phyloP scores from a whole-genome alignment of 2,329 filamentous ascomycete genomes.

The Aureobasidium subglaciale region DNA sequence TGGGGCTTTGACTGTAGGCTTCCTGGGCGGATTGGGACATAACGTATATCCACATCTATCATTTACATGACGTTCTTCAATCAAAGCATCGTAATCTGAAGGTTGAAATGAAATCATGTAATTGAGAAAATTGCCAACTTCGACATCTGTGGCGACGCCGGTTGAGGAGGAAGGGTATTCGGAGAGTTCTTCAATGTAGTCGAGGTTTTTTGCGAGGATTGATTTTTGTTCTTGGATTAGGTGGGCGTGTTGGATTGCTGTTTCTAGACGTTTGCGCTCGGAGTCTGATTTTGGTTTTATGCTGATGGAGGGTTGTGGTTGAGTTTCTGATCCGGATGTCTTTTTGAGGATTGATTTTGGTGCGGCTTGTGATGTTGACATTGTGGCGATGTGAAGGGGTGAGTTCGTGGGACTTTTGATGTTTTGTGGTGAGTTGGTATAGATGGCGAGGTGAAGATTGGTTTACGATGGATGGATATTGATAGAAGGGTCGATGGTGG shows the following conservation, averaged over 20 bases:
- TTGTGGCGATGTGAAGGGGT: background rate
- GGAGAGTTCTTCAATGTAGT: conserved; percentile 64
- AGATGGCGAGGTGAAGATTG: background rate
- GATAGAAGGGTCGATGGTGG: background rate
- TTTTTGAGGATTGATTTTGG: conserved; percentile 43
- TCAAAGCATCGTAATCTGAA: conserved; percentile 78
- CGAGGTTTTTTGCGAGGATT: conserved; percentile 65
- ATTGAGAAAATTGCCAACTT: conserved; percentile 58
- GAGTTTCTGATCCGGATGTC: conserved; percentile 17
- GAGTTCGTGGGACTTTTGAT: background rate
- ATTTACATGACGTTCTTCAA: conserved; percentile 82
- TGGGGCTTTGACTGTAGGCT: conserved; percentile 40
- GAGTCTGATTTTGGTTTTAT: conserved; percentile 23
- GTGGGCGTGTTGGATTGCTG: conserved; percentile 74
- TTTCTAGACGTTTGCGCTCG: conserved; percentile 43
- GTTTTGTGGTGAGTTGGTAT: background rate
- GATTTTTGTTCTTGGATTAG: conserved; percentile 78
- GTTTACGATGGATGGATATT: background rate
- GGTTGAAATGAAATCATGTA: conserved; percentile 72
- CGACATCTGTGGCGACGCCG: conserved; percentile 51
- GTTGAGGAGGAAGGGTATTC: conserved; percentile 50
- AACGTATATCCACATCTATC: conserved; percentile 76
- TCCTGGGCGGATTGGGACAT: conserved; percentile 58
- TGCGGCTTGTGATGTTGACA: conserved; percentile 24
- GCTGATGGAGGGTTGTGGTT: background rate